Evolutionary conservation across 768 basidiomycete species (phyloP).

Genomic region (Pisolithus sp.): DNA sequence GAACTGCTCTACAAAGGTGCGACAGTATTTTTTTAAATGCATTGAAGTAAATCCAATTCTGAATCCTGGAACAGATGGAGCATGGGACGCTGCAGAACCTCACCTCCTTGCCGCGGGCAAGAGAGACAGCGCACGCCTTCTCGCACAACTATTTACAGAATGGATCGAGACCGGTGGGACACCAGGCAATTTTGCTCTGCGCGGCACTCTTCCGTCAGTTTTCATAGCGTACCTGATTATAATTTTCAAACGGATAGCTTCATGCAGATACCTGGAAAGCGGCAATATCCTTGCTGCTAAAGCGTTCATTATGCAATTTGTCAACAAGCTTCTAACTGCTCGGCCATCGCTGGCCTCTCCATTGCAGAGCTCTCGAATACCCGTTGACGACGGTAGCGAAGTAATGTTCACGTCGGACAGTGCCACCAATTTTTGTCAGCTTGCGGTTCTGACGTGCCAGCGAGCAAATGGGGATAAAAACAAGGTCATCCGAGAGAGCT

Average conservation of each 20-base stretch:
- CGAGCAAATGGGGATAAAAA: slow-evolving; percentile 76
- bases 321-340: slow-evolving; percentile 51
- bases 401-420: slow-evolving; percentile 69
- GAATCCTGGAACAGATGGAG: slow-evolving; percentile 48
- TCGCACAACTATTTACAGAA: slow-evolving; percentile 81
- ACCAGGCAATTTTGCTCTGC: slow-evolving; percentile 74
- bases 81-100: slow-evolving; percentile 67
- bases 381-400: slow-evolving; percentile 46
- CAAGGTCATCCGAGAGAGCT: slow-evolving; percentile 69
- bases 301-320: slow-evolving; percentile 84
- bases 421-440: slow-evolving; percentile 83
- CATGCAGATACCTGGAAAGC: slow-evolving; percentile 63
- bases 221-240: slow-evolving; percentile 1
- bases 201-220: slow-evolving; percentile 74
- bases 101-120: slow-evolving; percentile 84
- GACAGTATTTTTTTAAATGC: not conserved
- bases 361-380: slow-evolving; percentile 38
- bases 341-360: slow-evolving; percentile 37
- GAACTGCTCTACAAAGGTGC: slow-evolving; percentile 81
- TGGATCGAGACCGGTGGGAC: slow-evolving; percentile 56
- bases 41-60: slow-evolving; percentile 2
- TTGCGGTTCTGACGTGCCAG: slow-evolving; percentile 85
- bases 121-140: slow-evolving; percentile 78
- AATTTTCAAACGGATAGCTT: slow-evolving; percentile 5
- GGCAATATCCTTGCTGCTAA: slow-evolving; percentile 89